Base-by-base conservation (phyloP, 805 yeast species). In the Cyberlindnera misumaiensis region DNA sequence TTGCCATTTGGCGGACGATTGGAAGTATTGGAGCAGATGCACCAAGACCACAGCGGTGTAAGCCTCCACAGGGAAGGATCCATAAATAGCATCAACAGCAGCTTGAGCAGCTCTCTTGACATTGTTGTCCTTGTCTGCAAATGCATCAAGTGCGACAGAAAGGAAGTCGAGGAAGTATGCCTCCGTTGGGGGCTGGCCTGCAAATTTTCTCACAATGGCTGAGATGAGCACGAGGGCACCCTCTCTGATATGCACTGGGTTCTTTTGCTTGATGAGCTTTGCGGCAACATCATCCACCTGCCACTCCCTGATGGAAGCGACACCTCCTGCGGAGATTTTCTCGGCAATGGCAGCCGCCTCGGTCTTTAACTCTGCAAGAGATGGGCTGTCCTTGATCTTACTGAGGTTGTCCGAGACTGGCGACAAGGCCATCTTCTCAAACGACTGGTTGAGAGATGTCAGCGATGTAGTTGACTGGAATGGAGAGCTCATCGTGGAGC, bases 1-100 rank as follows among this genome's bases (percentile, higher is more conserved):
- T 62, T 86, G 93, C 95, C 96, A 89, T 64, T 89, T 90, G 33
- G 96, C 95, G 39, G 95, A 77, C 3, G 89, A 77, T 44, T 72
- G 68, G 51, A 90, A 72, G 59, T 83, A 88, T 5, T 52, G 59
- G 44, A 84, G 60, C 26, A 88, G 57, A 40, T 65, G 70, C 40
- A 81, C 76, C 35, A 90, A 58, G 27, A 89, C 70, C 12, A 75
- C 73, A n/a, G 87, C 68, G 2, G 88, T 78, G 39, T 81, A 70
- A 2, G 93, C 89, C 62, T 86, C 95, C 12, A 73, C 67, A 32
- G 95, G 88, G 65, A 73, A 83, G 45, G 76, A 64, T 8, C 80
- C 81, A 50, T 78, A 73, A 29, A 88, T 63, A 13, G 86, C 63
- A 53, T 84, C 93, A 31, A 77, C 64, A 10, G 95, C 81, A 32